Evolutionary conservation across 2,329 filamentous ascomycete genomes (phyloP), one percentile per base, ranked within the genome.

Genomic region (Claviceps quebecensis): DNA sequence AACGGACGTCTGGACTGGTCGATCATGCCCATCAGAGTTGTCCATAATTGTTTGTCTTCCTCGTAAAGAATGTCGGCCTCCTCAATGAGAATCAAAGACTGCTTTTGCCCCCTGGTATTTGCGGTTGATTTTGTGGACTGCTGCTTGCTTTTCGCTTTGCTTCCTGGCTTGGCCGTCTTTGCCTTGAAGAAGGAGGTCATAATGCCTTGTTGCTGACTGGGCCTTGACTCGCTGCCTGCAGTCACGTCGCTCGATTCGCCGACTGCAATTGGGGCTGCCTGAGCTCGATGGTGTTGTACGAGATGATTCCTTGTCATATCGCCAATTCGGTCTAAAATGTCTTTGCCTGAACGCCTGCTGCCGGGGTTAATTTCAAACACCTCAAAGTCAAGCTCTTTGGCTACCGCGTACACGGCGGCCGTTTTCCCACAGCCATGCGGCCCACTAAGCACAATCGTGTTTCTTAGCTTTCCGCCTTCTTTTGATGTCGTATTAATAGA

Each of bases 251-350:
- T 19, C 3, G 9, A 22, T 11, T 55, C 60, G 8, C 61, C 54
- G 1, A 53, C 54, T 39, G 66, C 64, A 4, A 66, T 63, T 3
- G 61, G 57, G 13, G 61, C 55, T n/a, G 68, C 46, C 11, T 57
- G 63, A 39, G 65, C 59, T 17, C 60, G 70, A 53, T 72, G 71
- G 47, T 70, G 72, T 50, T 74, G 73, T 19, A 98, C 91, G 1
- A 95, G 76, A 66, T 98, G 93, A 60, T 98, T 97, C 55, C 84
- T 83, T 4, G 89, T 93, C 91, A 98, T 97, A 66, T 98, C 89
- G 41, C 93, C 94, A 45, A 98, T 87, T 58, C 80, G 87, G 60
- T 98, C 93, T 37, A 95, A 65, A 47, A 98, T 82, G 60, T 98
- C 93, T 64, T 84, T 93, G 36, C 90, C 91, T 61, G 81, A 95